Conservation (phyloP, 106 monocot genomes). For the Acorus calamus region DNA sequence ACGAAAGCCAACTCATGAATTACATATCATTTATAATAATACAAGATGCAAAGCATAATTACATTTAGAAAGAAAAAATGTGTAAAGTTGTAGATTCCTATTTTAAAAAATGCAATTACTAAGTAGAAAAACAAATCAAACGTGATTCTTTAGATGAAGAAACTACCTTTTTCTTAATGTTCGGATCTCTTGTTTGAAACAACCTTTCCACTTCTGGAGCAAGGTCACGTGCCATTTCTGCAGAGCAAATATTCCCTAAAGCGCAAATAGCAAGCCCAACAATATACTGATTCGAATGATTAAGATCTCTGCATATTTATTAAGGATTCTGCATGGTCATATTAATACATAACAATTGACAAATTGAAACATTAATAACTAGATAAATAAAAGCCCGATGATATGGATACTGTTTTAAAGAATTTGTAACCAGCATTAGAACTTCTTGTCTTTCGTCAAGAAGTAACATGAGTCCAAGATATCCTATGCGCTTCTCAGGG, state of each 20-base stretch:
- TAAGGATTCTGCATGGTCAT: conserved; percentile 18
- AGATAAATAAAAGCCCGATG: not conserved
- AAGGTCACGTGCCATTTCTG: conserved; percentile 99
- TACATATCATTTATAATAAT: no score
- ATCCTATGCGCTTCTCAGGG: conserved; percentile 95
- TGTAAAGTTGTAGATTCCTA: no score
- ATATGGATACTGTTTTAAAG: conserved; percentile 94
- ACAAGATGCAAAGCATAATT: no score
- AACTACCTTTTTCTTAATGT: conserved; percentile 93
- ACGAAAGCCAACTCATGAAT: no score
- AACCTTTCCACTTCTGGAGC: conserved; percentile 92
- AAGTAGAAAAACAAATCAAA: not conserved
- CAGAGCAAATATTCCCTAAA: conserved; percentile 93
- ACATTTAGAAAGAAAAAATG: no score
- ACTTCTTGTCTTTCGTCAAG: conserved; percentile 99
- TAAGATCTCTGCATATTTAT: conserved; percentile 76
- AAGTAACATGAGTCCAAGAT: conserved; percentile 96
- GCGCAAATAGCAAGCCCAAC: conserved; percentile 97
- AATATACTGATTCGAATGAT: conserved; percentile 92
- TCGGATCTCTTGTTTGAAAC: conserved; percentile 81
- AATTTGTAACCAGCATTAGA: conserved; percentile 99
- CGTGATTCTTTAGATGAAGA: not conserved
- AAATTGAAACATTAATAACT: not conserved
- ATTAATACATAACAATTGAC: no score
- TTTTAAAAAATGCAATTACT: no score